phyloP scores from a whole-genome alignment of 305 asterid species.

The Vinca major region DNA sequence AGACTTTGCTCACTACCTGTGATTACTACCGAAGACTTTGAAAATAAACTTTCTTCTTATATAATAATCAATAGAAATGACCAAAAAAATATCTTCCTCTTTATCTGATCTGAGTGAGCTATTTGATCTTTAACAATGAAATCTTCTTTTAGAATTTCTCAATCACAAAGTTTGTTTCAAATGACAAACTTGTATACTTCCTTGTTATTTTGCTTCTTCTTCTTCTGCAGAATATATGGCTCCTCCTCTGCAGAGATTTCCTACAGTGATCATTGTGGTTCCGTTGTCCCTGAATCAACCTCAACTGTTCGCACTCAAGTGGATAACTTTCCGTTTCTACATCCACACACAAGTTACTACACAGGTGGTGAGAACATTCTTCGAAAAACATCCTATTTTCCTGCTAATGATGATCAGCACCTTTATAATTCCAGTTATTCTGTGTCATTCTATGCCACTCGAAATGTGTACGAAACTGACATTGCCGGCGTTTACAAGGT shows the following conservation, averaged over 20 bases:
- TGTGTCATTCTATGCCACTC: conserved; percentile 15
- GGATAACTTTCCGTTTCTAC: neutral
- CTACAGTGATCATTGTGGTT: conserved; percentile 37
- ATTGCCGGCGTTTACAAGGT: conserved; percentile 27
- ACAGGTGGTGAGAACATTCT: conserved; percentile 35
- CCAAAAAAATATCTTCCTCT: neutral
- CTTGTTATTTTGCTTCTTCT: neutral
- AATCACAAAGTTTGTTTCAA: neutral
- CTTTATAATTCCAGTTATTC: conserved; percentile 4
- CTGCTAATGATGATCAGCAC: conserved; percentile 12
- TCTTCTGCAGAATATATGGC: neutral
- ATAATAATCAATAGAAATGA: neutral
- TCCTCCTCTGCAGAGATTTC: conserved; percentile 16
- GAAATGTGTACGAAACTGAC: conserved; percentile 21
- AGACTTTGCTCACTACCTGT: neutral
- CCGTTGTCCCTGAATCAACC: conserved; percentile 32
- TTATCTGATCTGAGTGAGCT: neutral
- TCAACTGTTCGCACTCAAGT: conserved; percentile 9
- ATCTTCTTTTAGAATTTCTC: conserved; percentile 10
- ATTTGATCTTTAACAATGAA: conserved; percentile 3
- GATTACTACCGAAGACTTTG: too few species aligned
- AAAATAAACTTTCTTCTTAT: neutral
- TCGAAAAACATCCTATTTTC: conserved; percentile 4
- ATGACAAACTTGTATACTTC: conserved; percentile 4
- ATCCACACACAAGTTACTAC: conserved; percentile 12